Percentiles rank a stretch among this genome's conserved stretches.
Evolutionary conservation across 192 early-diverging fungal species (phyloP).

Genomic region (Powellomyces hirtus): DNA sequence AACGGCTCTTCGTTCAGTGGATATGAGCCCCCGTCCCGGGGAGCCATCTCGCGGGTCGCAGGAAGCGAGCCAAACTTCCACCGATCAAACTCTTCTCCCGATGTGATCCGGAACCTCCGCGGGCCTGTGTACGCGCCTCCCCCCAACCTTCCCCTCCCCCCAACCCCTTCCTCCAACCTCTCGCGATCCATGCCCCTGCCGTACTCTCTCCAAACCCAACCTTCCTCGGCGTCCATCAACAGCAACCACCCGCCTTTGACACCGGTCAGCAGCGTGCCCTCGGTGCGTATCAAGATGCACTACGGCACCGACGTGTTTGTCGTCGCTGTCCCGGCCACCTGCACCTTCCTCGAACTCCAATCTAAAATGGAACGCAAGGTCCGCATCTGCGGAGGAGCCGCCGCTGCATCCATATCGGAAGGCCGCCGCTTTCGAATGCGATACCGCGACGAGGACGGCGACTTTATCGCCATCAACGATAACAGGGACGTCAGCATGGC

Average conservation of each 20-base stretch:
- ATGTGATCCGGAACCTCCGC: neutral
- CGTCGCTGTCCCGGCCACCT: conserved; percentile 75
- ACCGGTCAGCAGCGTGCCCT: neutral
- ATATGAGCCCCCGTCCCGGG: neutral
- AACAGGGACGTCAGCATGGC: conserved; percentile 92
- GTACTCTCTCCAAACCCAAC: conserved; percentile 18
- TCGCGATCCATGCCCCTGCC: neutral
- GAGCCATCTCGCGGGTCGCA: neutral
- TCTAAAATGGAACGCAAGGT: conserved; percentile 89
- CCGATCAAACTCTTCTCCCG: conserved; percentile 1
- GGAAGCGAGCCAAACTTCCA: neutral
- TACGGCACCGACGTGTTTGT: conserved; percentile 86
- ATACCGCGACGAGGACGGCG: conserved; percentile 94
- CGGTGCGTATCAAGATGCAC: conserved; percentile 83
- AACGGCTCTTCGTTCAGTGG: neutral
- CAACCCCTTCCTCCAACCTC: neutral
- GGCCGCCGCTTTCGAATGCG: conserved; percentile 63
- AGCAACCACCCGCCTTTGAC: neutral
- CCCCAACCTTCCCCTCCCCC: conserved; percentile 17
- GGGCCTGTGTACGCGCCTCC: neutral
- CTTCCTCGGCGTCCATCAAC: conserved; percentile 8
- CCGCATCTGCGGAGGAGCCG: conserved; percentile 66
- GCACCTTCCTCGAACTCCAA: conserved; percentile 73
- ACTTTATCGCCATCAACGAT: conserved; percentile 79
- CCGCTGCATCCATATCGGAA: conserved; percentile 15